Percentiles rank a stretch among this genome's conserved stretches.
Evolutionary conservation across 139 green algal species (phyloP).

Genomic region (Pleodorina starrii): DNA sequence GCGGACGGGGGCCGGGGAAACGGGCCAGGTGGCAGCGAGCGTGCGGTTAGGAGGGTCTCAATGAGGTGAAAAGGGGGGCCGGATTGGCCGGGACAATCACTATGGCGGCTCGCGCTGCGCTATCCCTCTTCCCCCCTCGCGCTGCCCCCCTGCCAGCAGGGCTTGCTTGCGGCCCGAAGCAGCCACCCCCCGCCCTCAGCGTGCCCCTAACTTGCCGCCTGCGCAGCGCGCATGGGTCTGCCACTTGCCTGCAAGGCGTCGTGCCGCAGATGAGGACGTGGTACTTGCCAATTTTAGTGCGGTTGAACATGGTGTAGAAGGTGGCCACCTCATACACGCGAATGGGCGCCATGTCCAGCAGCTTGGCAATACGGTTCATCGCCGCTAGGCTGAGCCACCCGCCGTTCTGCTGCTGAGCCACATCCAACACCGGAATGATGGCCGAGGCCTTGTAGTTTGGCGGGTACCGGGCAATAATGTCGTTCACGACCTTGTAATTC

Average conservation of each 20-base stretch:
- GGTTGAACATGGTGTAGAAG: conserved; percentile 99
- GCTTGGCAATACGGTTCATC: conserved; percentile 93
- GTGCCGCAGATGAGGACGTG: conserved; percentile 98
- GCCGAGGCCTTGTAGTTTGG: conserved; percentile 96
- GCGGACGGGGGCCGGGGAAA: background rate
- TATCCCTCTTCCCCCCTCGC: too few relatives aligned
- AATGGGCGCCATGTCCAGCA: conserved; percentile 93
- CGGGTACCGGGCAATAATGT: conserved; percentile 92
- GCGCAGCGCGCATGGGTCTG: too few relatives aligned
- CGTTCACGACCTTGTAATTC: conserved; percentile 69
- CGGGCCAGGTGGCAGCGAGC: too few relatives aligned
- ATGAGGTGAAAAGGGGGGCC: too few relatives aligned
- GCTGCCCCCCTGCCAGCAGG: too few relatives aligned
- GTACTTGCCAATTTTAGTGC: conserved; percentile 96
- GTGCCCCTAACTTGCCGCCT: too few relatives aligned
- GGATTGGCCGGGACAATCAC: too few relatives aligned
- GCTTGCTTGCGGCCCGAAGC: too few relatives aligned
- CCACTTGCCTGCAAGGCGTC: conserved; percentile 89
- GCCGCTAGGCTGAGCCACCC: conserved; percentile 92
- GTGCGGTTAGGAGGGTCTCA: too few relatives aligned
- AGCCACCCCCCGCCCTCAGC: too few relatives aligned
- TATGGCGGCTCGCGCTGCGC: too few relatives aligned
- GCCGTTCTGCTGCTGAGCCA: conserved; percentile 98
- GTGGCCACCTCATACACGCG: conserved; percentile 97
- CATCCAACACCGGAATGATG: conserved; percentile 95